Evolutionary conservation across 139 green algal species (phyloP), one percentile per base, ranked within the genome.

Genomic region (Chlorella sp.): DNA sequence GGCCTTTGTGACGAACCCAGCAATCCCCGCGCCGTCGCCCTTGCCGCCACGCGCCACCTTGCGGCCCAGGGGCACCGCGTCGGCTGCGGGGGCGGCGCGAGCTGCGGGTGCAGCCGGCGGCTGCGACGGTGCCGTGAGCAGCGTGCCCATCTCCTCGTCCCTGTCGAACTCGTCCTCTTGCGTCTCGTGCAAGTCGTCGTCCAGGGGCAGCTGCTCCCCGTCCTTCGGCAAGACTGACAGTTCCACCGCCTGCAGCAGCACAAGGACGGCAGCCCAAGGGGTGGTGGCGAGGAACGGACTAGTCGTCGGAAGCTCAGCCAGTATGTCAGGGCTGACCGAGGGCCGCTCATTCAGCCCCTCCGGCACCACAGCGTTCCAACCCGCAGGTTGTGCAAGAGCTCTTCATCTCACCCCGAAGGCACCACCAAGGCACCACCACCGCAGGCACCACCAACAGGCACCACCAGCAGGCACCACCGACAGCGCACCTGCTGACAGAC

Each of bases 321-420:
- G 26, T 5, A 30, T 20, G 5, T 20, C 60, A 34, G 14, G 60
- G 26, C 60, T 31, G 60, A 92, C 72, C 5, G 79, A 80, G 24
- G 83, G 91, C 2, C 88, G n/a, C n/a, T n/a, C 64, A 67, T 93
- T 82, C 33, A 85, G 69, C 17, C 82, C 76, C 24, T 76, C 67
- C 2, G 62, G 75, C 23, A 64, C 68, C 5, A 17, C 60, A 5
- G 14, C 17, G 27, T 20, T 20, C 22, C 60, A 30, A 34, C 60
- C 60, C 14, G 14, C 65, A n/a, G n/a, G n/a, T n/a, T 71, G 55
- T 5, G 5, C 34, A 10, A 51, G 32, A 30, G 65, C 34, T 71
- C 5, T 10, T 36, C 22, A 29, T 2, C 61, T 36, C 22, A 35
- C 61, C n/a, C 3, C 10, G 4, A 67, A 36, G 27, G 24, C 34